A percentile compares a stretch with the other conserved stretches of the same genome.
Evolutionary conservation across 495 filamentous ascomycete genomes (phyloP).

Genomic region (Recurvomyces mirabilis): DNA sequence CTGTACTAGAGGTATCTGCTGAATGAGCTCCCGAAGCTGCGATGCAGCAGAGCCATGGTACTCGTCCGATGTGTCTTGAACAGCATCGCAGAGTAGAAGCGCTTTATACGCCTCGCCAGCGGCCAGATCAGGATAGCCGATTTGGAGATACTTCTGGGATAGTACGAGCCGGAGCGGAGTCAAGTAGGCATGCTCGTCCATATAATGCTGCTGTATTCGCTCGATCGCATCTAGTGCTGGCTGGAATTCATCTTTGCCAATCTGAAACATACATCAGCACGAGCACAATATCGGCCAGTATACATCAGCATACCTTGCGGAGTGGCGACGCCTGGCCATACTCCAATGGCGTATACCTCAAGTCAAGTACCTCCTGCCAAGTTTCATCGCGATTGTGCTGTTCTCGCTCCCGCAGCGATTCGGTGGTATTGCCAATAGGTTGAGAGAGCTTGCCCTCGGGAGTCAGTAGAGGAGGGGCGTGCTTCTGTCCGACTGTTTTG

Average conservation of each 20-base stretch:
- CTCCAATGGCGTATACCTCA: too few species aligned
- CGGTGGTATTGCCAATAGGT: too few species aligned
- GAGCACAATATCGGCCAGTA: too few species aligned
- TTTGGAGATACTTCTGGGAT: conserved; percentile 54
- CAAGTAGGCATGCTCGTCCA: conserved; percentile 53
- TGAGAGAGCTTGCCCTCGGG: too few species aligned
- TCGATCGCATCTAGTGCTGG: background rate
- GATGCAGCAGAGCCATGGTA: conserved; percentile 45
- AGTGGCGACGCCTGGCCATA: too few species aligned
- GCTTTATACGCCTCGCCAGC: conserved; percentile 85
- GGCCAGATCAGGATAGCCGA: conserved; percentile 82
- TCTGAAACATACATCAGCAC: too few species aligned
- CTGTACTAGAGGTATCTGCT: background rate
- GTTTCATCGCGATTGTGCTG: background rate
- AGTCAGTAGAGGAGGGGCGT: too few species aligned
- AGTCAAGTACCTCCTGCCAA: background rate
- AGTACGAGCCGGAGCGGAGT: conserved; percentile 64
- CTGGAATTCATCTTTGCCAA: background rate
- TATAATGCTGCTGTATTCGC: background rate
- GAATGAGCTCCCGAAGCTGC: conserved; percentile 2
- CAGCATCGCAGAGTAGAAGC: conserved; percentile 71
- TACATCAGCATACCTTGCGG: background rate
- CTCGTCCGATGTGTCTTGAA: conserved; percentile 53
- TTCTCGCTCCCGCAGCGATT: background rate
- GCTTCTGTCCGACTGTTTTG: too few species aligned